Evolutionary conservation across 2,329 filamentous ascomycete species (phyloP).

Genomic region (Ascochyta pisi): DNA sequence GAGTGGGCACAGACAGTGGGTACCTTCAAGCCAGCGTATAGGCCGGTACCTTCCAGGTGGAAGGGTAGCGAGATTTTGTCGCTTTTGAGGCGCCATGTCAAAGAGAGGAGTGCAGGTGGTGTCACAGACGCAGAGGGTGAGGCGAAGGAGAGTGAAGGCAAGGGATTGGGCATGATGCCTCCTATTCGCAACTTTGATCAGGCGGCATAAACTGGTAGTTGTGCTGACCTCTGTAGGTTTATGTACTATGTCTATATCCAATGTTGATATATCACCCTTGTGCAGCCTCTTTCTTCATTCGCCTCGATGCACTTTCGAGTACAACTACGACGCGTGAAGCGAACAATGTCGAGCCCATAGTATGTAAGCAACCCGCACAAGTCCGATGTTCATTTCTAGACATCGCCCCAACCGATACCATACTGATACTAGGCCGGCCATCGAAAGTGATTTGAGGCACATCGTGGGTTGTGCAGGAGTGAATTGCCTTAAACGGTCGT

Average conservation of each 20-base stretch:
- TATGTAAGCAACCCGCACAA: neutral
- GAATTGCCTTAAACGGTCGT: neutral
- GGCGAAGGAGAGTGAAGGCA: conserved; percentile 42
- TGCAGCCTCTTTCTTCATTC: neutral
- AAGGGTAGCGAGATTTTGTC: conserved; percentile 78
- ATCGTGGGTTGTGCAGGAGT: neutral
- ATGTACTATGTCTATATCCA: conserved; percentile 8
- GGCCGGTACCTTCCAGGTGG: conserved; percentile 88
- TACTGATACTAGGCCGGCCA: neutral
- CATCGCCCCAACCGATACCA: neutral
- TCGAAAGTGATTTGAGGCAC: neutral
- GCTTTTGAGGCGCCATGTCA: conserved; percentile 82
- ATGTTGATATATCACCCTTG: neutral
- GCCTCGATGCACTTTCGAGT: no score
- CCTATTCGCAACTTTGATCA: conserved; percentile 57
- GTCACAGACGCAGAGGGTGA: conserved; percentile 49
- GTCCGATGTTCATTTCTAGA: neutral
- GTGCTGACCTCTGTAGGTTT: neutral
- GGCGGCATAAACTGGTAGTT: neutral
- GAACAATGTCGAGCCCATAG: no score
- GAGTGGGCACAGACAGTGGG: conserved; percentile 98
- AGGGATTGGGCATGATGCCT: conserved; percentile 59
- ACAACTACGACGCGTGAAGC: no score
- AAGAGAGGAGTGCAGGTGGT: conserved; percentile 69
- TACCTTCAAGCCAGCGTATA: conserved; percentile 90